phyloP scores from a whole-genome alignment of 2,329 filamentous ascomycete species.

The Aureobasidium namibiae region DNA sequence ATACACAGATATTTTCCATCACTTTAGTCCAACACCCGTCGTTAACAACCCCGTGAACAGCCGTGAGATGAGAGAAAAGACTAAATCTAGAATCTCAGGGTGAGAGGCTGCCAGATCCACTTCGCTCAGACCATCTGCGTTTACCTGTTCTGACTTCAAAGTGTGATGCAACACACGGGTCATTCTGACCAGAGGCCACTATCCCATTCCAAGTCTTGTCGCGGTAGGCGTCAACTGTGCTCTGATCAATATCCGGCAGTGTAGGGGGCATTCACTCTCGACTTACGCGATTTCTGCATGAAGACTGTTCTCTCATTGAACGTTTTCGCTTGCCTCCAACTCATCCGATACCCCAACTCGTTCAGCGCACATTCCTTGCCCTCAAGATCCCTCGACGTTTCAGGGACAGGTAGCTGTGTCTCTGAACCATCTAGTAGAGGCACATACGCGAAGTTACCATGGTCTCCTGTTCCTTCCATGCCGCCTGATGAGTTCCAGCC shows the following conservation, averaged over 20 bases:
- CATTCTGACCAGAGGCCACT: conserved; percentile 68
- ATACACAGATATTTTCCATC: background rate
- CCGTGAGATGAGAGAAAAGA: too few relatives aligned
- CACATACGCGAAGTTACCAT: conserved; percentile 36
- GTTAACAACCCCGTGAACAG: background rate
- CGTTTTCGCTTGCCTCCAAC: conserved; percentile 88
- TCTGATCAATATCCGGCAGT: background rate
- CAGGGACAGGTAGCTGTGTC: conserved; percentile 65
- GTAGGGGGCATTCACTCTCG: background rate
- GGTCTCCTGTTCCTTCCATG: conserved; percentile 26
- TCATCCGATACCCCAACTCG: conserved; percentile 89
- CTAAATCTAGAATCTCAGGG: background rate
- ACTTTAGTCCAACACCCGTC: background rate
- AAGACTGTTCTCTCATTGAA: conserved; percentile 83
- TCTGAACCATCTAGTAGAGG: conserved; percentile 58
- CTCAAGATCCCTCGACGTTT: conserved; percentile 60
- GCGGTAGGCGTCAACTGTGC: conserved; percentile 80
- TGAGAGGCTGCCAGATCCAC: background rate
- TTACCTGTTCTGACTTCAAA: conserved; percentile 87
- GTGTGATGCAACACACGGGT: conserved; percentile 66
- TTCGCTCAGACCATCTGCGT: conserved; percentile 46
- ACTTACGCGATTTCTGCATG: conserved; percentile 83
- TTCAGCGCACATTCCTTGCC: conserved; percentile 85
- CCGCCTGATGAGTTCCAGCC: conserved; percentile 27
- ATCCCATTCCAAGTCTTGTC: conserved; percentile 83